Evolutionary conservation across 495 filamentous ascomycete genomes (phyloP).

Genomic region (Annulohypoxylon nitens): DNA sequence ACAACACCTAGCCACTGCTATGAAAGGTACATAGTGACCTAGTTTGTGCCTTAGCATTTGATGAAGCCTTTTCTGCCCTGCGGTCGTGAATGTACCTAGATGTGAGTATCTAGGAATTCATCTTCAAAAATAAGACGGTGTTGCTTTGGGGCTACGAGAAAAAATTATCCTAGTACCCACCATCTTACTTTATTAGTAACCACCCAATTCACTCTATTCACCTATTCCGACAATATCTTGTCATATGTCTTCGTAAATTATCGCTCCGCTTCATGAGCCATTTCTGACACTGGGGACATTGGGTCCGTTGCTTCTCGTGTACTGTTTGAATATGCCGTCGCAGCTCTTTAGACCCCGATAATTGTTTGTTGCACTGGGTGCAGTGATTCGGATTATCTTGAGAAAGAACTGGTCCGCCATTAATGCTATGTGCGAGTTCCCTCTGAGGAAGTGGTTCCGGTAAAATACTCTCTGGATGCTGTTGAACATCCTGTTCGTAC

Average conservation of each 20-base stretch:
- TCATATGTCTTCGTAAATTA: conserved; percentile 34
- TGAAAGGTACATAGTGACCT: no score
- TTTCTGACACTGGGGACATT: conserved; percentile 22
- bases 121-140: no score
- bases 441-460: not conserved
- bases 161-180: no score
- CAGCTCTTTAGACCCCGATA: conserved; percentile 30
- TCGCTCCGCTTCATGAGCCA: conserved; percentile 18
- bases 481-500: not conserved
- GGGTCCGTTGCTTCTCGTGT: conserved; percentile 20
- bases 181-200: no score
- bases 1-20: no score
- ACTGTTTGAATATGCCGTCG: conserved; percentile 28
- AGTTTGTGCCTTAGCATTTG: no score
- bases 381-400: conserved; percentile 19
- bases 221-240: no score
- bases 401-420: conserved; percentile 5
- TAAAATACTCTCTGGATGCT: not conserved
- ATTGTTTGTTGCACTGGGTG: conserved; percentile 14
- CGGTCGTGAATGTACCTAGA: no score
- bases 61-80: no score
- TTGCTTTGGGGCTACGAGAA: no score
- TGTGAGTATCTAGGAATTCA: no score
- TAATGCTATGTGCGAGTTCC: conserved; percentile 1
- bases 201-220: no score